Evolutionary conservation across 139 green algal species (phyloP).

Genomic region (Ulvella scutata): DNA sequence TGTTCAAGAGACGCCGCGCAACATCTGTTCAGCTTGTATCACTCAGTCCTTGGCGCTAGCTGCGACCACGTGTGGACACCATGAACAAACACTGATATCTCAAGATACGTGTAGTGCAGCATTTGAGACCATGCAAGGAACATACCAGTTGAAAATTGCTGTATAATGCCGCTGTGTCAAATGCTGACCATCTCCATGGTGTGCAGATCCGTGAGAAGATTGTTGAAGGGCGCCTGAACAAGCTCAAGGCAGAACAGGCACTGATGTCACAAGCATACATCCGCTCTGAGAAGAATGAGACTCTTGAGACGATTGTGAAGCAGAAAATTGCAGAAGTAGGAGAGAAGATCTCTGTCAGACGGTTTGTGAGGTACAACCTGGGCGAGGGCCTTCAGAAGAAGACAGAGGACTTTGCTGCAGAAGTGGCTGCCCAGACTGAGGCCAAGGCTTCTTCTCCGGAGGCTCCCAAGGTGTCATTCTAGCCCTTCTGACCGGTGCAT

Average conservation of each 20-base stretch:
- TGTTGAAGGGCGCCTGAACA: conserved; percentile 83
- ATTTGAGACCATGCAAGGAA: not conserved
- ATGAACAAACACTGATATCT: not conserved
- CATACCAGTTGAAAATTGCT: too few relatives aligned
- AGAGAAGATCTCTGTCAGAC: conserved; percentile 74
- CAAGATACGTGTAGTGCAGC: too few relatives aligned
- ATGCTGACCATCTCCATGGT: too few relatives aligned
- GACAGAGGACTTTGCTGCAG: conserved; percentile 62
- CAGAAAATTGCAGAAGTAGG: conserved; percentile 69
- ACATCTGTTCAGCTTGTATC: too few relatives aligned
- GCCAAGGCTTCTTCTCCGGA: conserved; percentile 31
- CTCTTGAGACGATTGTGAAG: conserved; percentile 74
- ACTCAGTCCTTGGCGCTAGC: too few relatives aligned
- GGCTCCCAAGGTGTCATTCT: conserved; percentile 30
- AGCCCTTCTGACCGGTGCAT: too few relatives aligned
- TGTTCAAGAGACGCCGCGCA: too few relatives aligned
- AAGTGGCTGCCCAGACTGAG: conserved; percentile 73
- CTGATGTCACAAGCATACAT: conserved; percentile 85
- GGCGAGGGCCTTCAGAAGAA: conserved; percentile 82
- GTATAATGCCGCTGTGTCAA: too few relatives aligned
- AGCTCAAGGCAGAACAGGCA: conserved; percentile 62
- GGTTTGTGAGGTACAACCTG: conserved; percentile 70
- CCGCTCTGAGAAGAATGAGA: conserved; percentile 64
- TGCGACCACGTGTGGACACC: not conserved
- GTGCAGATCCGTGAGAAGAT: conserved; percentile 60